These are phyloP conservation scores for Cyberlindnera mississippiensis DNA, from an alignment of 805 yeast genomes.

Conservation along the genomic window DNA sequence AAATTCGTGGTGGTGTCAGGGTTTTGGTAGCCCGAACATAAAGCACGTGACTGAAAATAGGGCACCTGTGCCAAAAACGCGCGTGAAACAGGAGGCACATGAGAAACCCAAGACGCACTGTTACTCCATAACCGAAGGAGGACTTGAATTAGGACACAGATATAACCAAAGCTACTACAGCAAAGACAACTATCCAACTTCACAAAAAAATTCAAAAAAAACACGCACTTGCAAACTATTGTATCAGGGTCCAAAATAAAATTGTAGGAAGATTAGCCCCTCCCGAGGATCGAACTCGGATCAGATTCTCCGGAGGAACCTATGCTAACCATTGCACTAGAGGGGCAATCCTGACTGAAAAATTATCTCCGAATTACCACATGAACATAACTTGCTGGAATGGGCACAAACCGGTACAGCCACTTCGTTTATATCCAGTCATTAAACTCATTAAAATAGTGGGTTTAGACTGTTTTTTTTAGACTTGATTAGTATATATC, in stretches of 20 bases:
- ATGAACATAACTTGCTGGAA: not conserved
- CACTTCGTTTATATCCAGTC: too few species aligned
- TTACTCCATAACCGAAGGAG: too few species aligned
- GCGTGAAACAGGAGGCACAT: too few species aligned
- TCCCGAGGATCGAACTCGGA: conserved; percentile 54
- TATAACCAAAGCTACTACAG: too few species aligned
- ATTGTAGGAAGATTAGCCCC: conserved; percentile 33
- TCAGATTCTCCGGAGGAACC: conserved; percentile 51
- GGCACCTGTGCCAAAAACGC: not conserved
- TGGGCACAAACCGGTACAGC: too few species aligned
- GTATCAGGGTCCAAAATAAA: conserved; percentile 10
- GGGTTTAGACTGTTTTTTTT: too few species aligned
- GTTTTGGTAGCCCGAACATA: not conserved
- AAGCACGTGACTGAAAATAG: not conserved
- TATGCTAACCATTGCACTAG: conserved; percentile 52
- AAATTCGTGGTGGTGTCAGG: conserved; percentile 2
- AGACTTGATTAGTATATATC: too few species aligned
- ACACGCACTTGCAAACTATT: not conserved
- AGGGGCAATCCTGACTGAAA: conserved; percentile 35
- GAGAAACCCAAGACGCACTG: too few species aligned
- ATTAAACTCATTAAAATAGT: too few species aligned
- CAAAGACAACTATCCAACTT: not conserved
- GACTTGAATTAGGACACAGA: too few species aligned
- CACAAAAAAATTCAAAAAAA: not conserved
- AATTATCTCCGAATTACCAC: not conserved